Percentiles rank a stretch among this genome's conserved stretches.
Conservation (phyloP, 495 filamentous ascomycete genomes). For the Saxispiralis lemnorum region DNA sequence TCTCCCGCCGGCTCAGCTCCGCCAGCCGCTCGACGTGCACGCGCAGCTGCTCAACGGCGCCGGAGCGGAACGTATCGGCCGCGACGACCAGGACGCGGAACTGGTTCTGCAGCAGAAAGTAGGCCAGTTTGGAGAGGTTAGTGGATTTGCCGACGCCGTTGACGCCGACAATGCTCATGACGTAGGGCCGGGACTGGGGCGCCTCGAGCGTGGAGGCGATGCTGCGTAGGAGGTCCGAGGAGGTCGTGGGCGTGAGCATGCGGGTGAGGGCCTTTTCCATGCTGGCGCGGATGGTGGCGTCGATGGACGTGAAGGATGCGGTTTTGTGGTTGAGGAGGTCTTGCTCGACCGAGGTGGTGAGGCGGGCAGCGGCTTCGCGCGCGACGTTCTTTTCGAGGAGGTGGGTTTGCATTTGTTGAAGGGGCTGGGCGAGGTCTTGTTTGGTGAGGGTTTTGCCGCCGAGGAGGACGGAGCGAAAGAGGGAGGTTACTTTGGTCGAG, state of each 20-base stretch:
- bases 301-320: conserved; percentile 72
- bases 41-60: conserved; percentile 88
- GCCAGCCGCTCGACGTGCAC: conserved; percentile 84
- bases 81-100: conserved; percentile 90
- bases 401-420: conserved; percentile 93
- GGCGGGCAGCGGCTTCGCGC: conserved; percentile 74
- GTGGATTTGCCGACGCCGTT: conserved; percentile 98
- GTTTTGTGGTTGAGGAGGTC: conserved; percentile 85
- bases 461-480: conserved; percentile 86
- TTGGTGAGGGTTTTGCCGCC: conserved; percentile 83
- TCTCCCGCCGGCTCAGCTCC: conserved; percentile 66
- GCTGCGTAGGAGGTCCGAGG: conserved; percentile 81
- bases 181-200: conserved; percentile 54
- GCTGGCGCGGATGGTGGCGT: conserved; percentile 59
- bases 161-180: conserved; percentile 93
- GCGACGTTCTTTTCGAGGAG: conserved; percentile 92
- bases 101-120: conserved; percentile 91
- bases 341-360: conserved; percentile 79
- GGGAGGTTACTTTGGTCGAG: conserved; percentile 59
- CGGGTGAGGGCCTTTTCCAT: conserved; percentile 83
- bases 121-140: conserved; percentile 89
- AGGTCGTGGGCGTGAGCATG: conserved; percentile 88
- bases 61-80: conserved; percentile 92
- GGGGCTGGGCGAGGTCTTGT: conserved; percentile 69
- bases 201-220: conserved; percentile 64